Conservation (phyloP, 192 early-diverging fungal species). For the Funneliformis geosporum region DNA sequence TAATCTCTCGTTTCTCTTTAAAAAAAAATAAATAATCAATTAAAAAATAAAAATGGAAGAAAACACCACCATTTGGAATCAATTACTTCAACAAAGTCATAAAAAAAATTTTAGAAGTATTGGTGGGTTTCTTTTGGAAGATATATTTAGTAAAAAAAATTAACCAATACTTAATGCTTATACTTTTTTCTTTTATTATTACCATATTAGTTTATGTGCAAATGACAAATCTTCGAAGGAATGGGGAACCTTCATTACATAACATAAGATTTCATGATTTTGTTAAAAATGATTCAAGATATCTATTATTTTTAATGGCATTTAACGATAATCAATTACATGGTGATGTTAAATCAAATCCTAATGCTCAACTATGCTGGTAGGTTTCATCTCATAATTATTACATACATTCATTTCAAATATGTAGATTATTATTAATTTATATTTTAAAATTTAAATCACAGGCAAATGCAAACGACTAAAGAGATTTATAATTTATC, state of each 20-base stretch:
- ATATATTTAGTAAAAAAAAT: neutral
- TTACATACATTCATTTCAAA: neutral
- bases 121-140: neutral
- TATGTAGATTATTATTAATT: neutral
- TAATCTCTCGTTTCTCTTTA: too few species aligned
- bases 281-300: slow-evolving; percentile 60
- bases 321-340: slow-evolving; percentile 72
- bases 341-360: slow-evolving; percentile 66
- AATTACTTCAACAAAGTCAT: slow-evolving; percentile 31
- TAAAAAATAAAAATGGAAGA: too few species aligned
- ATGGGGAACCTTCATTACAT: slow-evolving; percentile 28
- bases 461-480: slow-evolving; percentile 70
- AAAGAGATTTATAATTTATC: slow-evolving; percentile 67
- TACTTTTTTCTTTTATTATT: neutral
- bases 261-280: slow-evolving; percentile 60
- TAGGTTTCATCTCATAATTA: slow-evolving; percentile 30
- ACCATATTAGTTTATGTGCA: slow-evolving; percentile 17
- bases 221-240: slow-evolving; percentile 31
- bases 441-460: neutral
- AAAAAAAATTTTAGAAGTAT: slow-evolving; percentile 26
- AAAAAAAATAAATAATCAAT: too few species aligned
- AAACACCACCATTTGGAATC: neutral
- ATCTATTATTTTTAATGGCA: slow-evolving; percentile 64
- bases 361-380: slow-evolving; percentile 67
- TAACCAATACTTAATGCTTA: neutral